A percentile compares a stretch with the other conserved stretches of the same genome.
Conservation (phyloP, 2,329 filamentous ascomycete species). For the Lachnellula suecica region DNA sequence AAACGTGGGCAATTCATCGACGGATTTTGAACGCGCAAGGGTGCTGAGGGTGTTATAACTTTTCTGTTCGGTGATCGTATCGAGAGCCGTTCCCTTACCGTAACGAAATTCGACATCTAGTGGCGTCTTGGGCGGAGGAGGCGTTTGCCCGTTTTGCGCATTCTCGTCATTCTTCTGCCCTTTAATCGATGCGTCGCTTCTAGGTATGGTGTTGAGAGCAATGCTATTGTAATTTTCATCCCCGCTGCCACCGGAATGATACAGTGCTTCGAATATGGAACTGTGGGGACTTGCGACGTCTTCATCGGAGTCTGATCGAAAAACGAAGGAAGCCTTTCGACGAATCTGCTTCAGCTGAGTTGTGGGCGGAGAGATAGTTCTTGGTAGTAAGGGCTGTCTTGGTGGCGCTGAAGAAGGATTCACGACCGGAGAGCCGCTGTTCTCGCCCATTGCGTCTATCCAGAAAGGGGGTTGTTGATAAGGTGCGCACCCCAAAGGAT, state of each 20-base stretch:
- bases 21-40: slow-evolving; percentile 25
- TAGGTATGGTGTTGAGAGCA: slow-evolving; percentile 15
- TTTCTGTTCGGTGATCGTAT: slow-evolving; percentile 42
- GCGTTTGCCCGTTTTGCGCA: not conserved
- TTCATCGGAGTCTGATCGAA: slow-evolving; percentile 37
- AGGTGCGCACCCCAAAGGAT: slow-evolving; percentile 4
- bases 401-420: slow-evolving; percentile 2
- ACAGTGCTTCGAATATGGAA: slow-evolving; percentile 39
- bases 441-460: slow-evolving; percentile 24
- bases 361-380: slow-evolving; percentile 13
- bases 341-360: slow-evolving; percentile 27
- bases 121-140: not conserved
- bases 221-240: slow-evolving; percentile 25
- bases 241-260: slow-evolving; percentile 33
- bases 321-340: slow-evolving; percentile 31
- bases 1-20: slow-evolving; percentile 25
- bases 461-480: slow-evolving; percentile 9
- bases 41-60: slow-evolving; percentile 36
- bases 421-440: slow-evolving; percentile 9
- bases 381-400: slow-evolving; percentile 19
- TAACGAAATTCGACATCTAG: slow-evolving; percentile 35
- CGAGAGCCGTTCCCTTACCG: slow-evolving; percentile 39
- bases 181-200: slow-evolving; percentile 1
- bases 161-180: slow-evolving; percentile 17
- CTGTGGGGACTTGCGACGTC: slow-evolving; percentile 35